These are phyloP conservation scores for Naganishia vaughanmartiniae DNA, from an alignment of 768 basidiomycete genomes.

Conservation along the genomic window DNA sequence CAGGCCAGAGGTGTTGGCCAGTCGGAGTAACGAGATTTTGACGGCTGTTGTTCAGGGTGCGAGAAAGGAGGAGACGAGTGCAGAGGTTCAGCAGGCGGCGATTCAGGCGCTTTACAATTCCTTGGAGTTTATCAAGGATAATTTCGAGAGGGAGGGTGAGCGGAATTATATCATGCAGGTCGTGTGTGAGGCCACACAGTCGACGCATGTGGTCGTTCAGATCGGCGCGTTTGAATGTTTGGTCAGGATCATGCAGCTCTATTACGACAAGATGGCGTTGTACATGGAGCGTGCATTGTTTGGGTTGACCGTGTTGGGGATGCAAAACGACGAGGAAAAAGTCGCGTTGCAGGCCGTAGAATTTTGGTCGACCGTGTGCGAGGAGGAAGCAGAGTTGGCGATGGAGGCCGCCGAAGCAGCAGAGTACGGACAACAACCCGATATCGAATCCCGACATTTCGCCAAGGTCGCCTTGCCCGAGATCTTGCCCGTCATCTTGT, in stretches of 20 bases:
- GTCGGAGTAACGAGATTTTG: slow-evolving; percentile 92
- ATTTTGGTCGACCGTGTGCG: slow-evolving; percentile 99
- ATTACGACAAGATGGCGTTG: slow-evolving; percentile 98
- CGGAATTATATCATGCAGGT: slow-evolving; percentile 99
- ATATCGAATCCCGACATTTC: slow-evolving; percentile 81
- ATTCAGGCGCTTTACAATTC: slow-evolving; percentile 91
- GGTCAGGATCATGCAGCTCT: slow-evolving; percentile 92
- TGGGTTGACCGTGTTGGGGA: slow-evolving; percentile 96
- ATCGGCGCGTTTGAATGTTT: slow-evolving; percentile 95
- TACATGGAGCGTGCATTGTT: slow-evolving; percentile 99
- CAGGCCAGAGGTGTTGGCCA: slow-evolving; percentile 85
- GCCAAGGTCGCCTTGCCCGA: slow-evolving; percentile 92
- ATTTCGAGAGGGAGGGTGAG: slow-evolving; percentile 98
- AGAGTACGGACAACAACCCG: slow-evolving; percentile 72
- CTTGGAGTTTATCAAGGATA: slow-evolving; percentile 93
- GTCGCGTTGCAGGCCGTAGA: slow-evolving; percentile 96
- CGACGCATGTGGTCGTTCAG: slow-evolving; percentile 71
- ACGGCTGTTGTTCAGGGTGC: slow-evolving; percentile 98
- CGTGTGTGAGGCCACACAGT: slow-evolving; percentile 96
- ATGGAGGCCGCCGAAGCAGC: slow-evolving; percentile 91
- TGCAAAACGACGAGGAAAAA: slow-evolving; percentile 86
- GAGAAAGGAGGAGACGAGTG: slow-evolving; percentile 85
- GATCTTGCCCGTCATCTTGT: slow-evolving; percentile 85
- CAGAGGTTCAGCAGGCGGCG: slow-evolving; percentile 88
- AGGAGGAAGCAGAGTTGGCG: slow-evolving; percentile 89